Conservation (phyloP, 108 stramenopile genomes). For the Cyclostephanos tholiformis region DNA sequence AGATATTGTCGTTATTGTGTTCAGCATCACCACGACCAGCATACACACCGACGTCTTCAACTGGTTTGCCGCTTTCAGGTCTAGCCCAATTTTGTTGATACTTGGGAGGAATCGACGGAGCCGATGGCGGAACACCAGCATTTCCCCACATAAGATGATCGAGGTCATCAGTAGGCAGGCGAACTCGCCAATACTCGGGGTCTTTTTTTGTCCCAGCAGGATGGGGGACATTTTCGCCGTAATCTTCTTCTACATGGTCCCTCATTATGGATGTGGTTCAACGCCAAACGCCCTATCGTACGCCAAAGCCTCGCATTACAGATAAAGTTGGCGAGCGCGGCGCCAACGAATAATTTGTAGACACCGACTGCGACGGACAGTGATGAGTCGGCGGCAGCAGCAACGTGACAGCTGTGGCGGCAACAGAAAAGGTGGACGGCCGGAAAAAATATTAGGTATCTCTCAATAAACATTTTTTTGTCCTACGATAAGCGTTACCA, state of each 20-base stretch:
- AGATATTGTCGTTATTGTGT: conserved; percentile 33
- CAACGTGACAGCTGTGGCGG: too few relatives aligned
- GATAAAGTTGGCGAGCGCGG: background rate
- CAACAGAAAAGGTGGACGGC: too few relatives aligned
- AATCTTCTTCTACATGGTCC: conserved; percentile 3
- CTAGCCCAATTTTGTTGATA: conserved; percentile 2
- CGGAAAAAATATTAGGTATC: too few relatives aligned
- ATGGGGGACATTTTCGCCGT: background rate
- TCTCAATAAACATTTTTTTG: too few relatives aligned
- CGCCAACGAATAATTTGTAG: background rate
- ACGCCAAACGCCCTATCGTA: background rate
- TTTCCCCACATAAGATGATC: conserved; percentile 10
- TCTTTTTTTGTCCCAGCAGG: background rate
- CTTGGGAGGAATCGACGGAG: background rate
- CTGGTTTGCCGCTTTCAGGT: background rate
- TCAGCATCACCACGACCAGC: conserved; percentile 7
- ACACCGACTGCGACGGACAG: too few relatives aligned
- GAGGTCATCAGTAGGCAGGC: conserved; percentile 4
- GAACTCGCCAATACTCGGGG: conserved; percentile 11
- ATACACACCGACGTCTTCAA: background rate
- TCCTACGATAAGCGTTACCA: too few relatives aligned
- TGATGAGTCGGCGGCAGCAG: too few relatives aligned
- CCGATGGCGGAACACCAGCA: conserved; percentile 1
- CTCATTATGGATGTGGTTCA: background rate
- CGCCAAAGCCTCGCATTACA: background rate